phyloP scores from a whole-genome alignment of 345 rosid species.

The Anastatica hierochuntica region DNA sequence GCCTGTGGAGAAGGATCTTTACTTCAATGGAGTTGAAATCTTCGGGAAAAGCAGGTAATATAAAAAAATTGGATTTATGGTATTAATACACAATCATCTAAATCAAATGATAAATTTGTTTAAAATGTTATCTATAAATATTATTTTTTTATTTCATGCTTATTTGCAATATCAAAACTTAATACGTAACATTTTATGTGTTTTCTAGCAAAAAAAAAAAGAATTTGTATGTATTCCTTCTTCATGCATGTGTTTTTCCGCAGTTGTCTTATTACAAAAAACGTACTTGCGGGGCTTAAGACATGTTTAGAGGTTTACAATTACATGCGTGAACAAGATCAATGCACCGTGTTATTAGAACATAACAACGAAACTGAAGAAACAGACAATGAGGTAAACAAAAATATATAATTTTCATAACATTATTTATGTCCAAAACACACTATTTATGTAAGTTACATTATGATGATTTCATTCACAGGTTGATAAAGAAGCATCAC shows the following conservation, averaged over 20 bases:
- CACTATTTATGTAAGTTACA: neutral
- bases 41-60: slow-evolving; percentile 82
- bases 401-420: neutral
- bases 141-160: no score
- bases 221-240: no score
- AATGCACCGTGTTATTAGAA: neutral
- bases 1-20: slow-evolving; percentile 64
- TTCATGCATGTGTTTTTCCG: slow-evolving; percentile 5
- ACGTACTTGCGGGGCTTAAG: slow-evolving; percentile 62
- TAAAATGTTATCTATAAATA: neutral
- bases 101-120: no score
- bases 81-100: neutral
- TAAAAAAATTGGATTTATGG: neutral
- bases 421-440: neutral
- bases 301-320: slow-evolving; percentile 67
- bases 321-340: slow-evolving; percentile 51
- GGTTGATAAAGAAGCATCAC: neutral
- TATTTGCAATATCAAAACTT: no score
- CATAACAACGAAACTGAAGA: neutral
- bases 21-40: slow-evolving; percentile 66
- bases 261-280: slow-evolving; percentile 84
- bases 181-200: no score
- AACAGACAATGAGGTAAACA: neutral
- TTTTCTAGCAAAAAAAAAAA: no score
- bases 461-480: neutral